Percentiles rank a stretch among this genome's conserved stretches.
Conservation (phyloP, 2,329 filamentous ascomycete genomes). For the Fusarium coffeatum region DNA sequence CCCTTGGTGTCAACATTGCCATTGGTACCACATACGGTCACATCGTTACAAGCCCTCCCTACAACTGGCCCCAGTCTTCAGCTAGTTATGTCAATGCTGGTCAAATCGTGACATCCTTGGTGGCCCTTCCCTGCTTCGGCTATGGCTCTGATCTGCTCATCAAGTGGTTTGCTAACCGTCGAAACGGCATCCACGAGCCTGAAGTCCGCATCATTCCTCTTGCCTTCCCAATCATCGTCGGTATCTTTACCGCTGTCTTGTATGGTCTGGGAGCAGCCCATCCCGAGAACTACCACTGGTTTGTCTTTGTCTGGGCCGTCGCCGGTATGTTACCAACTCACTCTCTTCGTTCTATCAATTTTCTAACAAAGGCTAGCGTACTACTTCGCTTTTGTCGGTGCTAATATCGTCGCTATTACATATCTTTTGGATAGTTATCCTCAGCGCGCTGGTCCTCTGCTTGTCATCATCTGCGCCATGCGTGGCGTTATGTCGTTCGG, state of each 20-base stretch:
- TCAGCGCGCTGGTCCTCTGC: conserved; percentile 33
- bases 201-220: conserved; percentile 38
- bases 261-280: conserved; percentile 10
- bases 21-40: conserved; percentile 40
- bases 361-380: background rate
- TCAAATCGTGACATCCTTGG: conserved; percentile 35
- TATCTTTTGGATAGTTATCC: conserved; percentile 42
- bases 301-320: conserved; percentile 20
- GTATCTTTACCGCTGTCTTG: conserved; percentile 20
- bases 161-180: conserved; percentile 35
- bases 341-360: background rate
- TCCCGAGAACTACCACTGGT: conserved; percentile 26
- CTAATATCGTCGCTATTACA: conserved; percentile 40
- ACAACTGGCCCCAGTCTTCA: conserved; percentile 37
- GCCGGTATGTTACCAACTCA: background rate
- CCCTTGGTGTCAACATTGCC: conserved; percentile 39
- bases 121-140: conserved; percentile 36
- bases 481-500: conserved; percentile 39
- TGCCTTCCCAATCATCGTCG: conserved; percentile 34
- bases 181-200: conserved; percentile 37
- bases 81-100: conserved; percentile 40
- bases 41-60: conserved; percentile 33
- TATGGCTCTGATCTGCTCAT: conserved; percentile 39
- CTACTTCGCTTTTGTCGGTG: conserved; percentile 26
- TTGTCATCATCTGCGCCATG: conserved; percentile 41